These are phyloP conservation scores for Clavispora asparagi DNA, from an alignment of 805 yeast genomes.

Conservation along the genomic window DNA sequence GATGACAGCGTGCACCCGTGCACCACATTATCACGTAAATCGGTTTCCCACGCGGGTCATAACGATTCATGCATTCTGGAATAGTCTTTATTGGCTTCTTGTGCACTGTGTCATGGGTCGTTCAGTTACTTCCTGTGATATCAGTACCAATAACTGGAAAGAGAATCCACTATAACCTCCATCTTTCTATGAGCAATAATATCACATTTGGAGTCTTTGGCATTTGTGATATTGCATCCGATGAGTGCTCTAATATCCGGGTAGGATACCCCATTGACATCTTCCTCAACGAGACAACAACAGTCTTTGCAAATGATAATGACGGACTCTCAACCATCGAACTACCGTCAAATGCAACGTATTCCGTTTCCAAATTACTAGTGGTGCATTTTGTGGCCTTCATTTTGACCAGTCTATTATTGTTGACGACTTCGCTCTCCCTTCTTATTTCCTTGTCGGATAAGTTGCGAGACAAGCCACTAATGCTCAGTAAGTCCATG, in stretches of 20 bases:
- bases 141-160: conserved; percentile 38
- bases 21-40: background rate
- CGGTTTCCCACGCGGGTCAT: background rate
- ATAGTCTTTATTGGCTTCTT: conserved; percentile 24
- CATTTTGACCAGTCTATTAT: conserved; percentile 19
- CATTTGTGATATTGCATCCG: conserved; percentile 25
- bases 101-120: conserved; percentile 24
- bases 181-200: conserved; percentile 27
- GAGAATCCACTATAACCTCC: conserved; percentile 17
- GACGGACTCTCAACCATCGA: conserved; percentile 19
- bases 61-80: conserved; percentile 24
- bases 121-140: conserved; percentile 37
- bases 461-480: background rate
- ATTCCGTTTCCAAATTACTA: conserved; percentile 35
- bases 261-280: conserved; percentile 30
- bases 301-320: background rate
- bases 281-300: background rate
- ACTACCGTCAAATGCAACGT: conserved; percentile 37
- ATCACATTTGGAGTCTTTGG: conserved; percentile 43
- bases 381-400: conserved; percentile 39
- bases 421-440: conserved; percentile 5
- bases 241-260: conserved; percentile 26
- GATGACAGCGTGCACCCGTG: background rate
- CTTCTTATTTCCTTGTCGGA: background rate
- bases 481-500: background rate